Base-by-base conservation (phyloP, 2,329 filamentous ascomycete genomes). In the Cercospora zeae-maydis region DNA sequence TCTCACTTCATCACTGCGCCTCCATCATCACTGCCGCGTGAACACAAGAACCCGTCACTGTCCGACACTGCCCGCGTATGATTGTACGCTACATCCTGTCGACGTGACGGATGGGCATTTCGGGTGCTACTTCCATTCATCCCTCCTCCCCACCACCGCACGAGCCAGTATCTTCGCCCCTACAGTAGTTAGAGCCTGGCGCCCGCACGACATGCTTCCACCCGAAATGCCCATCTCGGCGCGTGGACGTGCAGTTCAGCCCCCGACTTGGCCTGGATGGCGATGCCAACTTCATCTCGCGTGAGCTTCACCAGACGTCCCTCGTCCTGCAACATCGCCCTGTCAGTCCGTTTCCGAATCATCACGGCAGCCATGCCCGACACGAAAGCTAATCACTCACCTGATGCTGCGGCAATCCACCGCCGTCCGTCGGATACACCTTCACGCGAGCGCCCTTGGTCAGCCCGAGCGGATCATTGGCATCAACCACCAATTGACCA, bases 371-470 rank as follows among this genome's bases (percentile, higher is more conserved):
- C n/a, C n/a, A n/a, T n/a, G n/a, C n/a, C n/a, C n/a, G n/a, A n/a
- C n/a, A n/a, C 49, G 16, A 27, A 14, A 24, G 33, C 13, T n/a
- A 24, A 13, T 13, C 8, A 52, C 57, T 59, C 51, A 65, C 63
- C 60, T 80, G 83, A 71, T 86, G 80, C n/a, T 73, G 42, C 14
- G 42, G 79, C 58, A 77, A 80, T 5, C 87, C 88, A 49, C 69
- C 70, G 49, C 83, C 83, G 72, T 91, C 88, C 1, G 81, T 83
- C 4, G 87, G 88, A 78, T 81, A 86, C 27, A 89, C 75, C 71
- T 81, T 77, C 3, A 91, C 84, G 49, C 73, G 65, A 31, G 83
- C 78, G 1, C 87, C 88, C 63, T 75, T 78, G 56, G 75, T 75
- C 64, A 91, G 71, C 0, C 80, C 79, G 54, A 82, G 75, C 2